Evolutionary conservation across 805 yeast genomes (phyloP), one percentile per base, ranked within the genome.

Genomic region (Starmerella apis): DNA sequence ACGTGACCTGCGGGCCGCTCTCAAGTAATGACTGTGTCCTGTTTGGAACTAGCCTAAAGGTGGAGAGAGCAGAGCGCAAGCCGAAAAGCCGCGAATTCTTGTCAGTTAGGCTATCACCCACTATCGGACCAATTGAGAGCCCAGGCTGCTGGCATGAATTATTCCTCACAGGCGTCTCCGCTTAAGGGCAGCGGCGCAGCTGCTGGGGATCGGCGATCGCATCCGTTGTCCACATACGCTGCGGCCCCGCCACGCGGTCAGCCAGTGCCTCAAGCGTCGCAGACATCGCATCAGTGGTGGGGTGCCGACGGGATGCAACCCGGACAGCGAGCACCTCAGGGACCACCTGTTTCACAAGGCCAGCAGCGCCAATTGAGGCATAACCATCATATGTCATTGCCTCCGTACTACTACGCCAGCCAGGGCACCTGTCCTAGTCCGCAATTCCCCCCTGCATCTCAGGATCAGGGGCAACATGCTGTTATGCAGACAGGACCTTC

Each of bases 321-420:
- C 32, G 31, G 9, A 14, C 37, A 19, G 20, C 32, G 20, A 16
- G 36, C 38, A 30, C 30, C 46, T 13, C 32, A 23, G 38, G 37
- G 28, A 24, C 33, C 43, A 13, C 42, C 50, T 18, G 39, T 32
- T 14, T 14, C 41, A 13, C 45, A 22, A 7, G 39, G 45, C 46
- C 50, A 47, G 31, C 50, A 47, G 39, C 49, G 47, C 39, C 53
- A 46, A 18, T 24, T 50, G 33, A 49, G 53, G 22, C 46, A 47
- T 8, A 35, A 47, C 43, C 55, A 51, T 38, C 55, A 51, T 36
- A 46, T 48, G 41, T 51, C 55, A 25, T 47, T 51, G 30, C 55
- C 55, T 4, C 55, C 55, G 24, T 19, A 39, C 14, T 51, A 51
- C 47, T 51, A 51, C 41, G 45, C 53, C 16, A 27, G 43, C 24